Evolutionary conservation across 345 rosid genomes (phyloP).

Genomic region (Citropsis articulata): DNA sequence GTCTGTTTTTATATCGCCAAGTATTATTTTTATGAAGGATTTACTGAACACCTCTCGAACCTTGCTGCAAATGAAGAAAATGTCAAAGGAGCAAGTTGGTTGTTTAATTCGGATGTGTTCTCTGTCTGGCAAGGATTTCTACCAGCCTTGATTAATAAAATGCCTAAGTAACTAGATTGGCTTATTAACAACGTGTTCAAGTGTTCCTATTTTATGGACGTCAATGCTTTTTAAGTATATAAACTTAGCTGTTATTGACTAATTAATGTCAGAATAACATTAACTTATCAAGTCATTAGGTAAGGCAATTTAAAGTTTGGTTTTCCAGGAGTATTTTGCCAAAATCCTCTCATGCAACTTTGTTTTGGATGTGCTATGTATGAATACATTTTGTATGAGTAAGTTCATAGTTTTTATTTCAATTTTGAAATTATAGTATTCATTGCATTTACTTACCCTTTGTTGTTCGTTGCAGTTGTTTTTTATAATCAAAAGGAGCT

Average conservation of each 20-base stretch:
- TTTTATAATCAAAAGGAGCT: slow-evolving; percentile 90
- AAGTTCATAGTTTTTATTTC: neutral
- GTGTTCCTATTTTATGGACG: neutral
- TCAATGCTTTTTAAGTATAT: neutral
- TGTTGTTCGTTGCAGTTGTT: slow-evolving; percentile 56
- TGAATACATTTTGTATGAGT: neutral
- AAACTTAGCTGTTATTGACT: neutral
- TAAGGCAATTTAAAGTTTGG: neutral
- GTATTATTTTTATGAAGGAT: neutral
- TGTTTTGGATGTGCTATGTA: neutral
- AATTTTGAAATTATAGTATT: neutral
- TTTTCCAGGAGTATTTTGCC: neutral
- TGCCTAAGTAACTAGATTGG: neutral
- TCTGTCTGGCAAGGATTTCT: neutral
- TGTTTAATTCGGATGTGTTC: neutral
- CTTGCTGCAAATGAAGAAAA: neutral
- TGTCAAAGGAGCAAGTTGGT: neutral
- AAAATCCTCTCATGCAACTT: neutral
- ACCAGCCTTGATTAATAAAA: neutral
- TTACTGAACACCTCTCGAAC: neutral
- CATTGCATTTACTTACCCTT: slow-evolving; percentile 3
- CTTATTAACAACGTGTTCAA: neutral
- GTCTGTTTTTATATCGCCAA: no score
- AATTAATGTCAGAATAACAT: neutral
- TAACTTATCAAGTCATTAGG: neutral